Base-by-base conservation (phyloP, 2,329 filamentous ascomycete species). In the Plenodomus biglobosus region DNA sequence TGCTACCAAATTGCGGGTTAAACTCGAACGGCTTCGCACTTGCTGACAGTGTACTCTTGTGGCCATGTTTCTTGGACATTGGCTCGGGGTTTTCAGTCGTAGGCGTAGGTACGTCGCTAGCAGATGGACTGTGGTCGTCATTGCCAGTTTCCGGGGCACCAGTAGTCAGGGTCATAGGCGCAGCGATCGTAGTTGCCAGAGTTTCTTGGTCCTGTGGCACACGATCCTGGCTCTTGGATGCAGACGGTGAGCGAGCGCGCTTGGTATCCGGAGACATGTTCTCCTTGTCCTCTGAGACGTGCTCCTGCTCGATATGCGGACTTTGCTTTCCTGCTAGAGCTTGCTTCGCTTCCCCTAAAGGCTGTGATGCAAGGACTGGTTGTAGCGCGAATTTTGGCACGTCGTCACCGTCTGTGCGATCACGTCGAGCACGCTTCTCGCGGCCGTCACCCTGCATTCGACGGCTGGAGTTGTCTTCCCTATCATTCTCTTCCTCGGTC, bases 361-460 rank as follows among this genome's bases (percentile, higher is more conserved):
- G 65, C 38, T 72, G 65, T 16, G 69, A 68, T 8, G 77, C 75
- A 44, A 72, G 59, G 16, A 70, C 47, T 7, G 67, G 68, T 47
- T 69, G 68, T 4, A 65, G 46, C 73, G 90, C 89, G 69, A 95
- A 95, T 42, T 84, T 78, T 18, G 88, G 86, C 19, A 92, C 84
- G 41, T 86, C 82, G 60, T 95, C 85, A 16, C 83, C 86, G 61
- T 88, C 85, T 43, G 80, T 82, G 16, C 78, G 81, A 38, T 73
- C 79, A 50, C 83, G 84, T 58, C 85, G 84, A 54, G 84, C 84
- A 67, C 91, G 85, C 78, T 96, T 96, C 64, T 85, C 77, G 35
- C 90, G 84, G 18, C 83, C 84, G 49, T 86, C 82, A 47, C 77
- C 78, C 53, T 88, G 83, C n/a, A 77, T 78, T 17, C 81, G 71